A percentile compares a stretch with the other conserved stretches of the same genome.
Conservation (phyloP, 2,329 filamentous ascomycete genomes). For the Fusarium multiceps region DNA sequence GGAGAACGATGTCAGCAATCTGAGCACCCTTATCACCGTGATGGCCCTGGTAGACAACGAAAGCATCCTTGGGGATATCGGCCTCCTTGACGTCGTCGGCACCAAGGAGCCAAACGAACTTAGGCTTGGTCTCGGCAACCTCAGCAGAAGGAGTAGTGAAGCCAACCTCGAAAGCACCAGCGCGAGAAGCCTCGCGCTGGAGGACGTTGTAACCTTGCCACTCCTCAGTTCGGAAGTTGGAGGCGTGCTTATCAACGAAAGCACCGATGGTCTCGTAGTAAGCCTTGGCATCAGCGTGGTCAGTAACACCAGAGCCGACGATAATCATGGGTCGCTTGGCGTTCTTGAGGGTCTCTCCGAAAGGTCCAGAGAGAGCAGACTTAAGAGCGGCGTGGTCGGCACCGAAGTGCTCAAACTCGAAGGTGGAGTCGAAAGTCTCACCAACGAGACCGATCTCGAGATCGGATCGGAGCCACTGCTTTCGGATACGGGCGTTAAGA, state of each 20-base stretch:
- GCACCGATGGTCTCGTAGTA: constrained; percentile 91
- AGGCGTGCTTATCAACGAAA: constrained; percentile 93
- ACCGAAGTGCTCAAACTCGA: constrained; percentile 93
- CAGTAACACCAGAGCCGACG: constrained; percentile 89
- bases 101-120: constrained; percentile 96
- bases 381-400: constrained; percentile 83
- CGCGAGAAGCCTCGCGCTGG: constrained; percentile 90
- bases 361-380: constrained; percentile 83
- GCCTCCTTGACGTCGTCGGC: constrained; percentile 88
- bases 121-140: constrained; percentile 86
- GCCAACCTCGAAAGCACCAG: constrained; percentile 94
- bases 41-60: constrained; percentile 97
- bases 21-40: constrained; percentile 95
- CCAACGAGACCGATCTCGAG: constrained; percentile 93
- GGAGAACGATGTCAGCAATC: constrained; percentile 92
- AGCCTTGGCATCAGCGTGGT: constrained; percentile 90
- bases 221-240: constrained; percentile 86
- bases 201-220: constrained; percentile 99
- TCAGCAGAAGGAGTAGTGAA: constrained; percentile 87
- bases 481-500: constrained; percentile 94
- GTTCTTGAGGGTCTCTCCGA: constrained; percentile 89
- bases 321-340: constrained; percentile 98
- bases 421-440: constrained; percentile 91
- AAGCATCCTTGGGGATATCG: constrained; percentile 94
- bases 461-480: constrained; percentile 96